phyloP scores from a whole-genome alignment of 2,329 filamentous ascomycete genomes.

The Penicillium hordei region DNA sequence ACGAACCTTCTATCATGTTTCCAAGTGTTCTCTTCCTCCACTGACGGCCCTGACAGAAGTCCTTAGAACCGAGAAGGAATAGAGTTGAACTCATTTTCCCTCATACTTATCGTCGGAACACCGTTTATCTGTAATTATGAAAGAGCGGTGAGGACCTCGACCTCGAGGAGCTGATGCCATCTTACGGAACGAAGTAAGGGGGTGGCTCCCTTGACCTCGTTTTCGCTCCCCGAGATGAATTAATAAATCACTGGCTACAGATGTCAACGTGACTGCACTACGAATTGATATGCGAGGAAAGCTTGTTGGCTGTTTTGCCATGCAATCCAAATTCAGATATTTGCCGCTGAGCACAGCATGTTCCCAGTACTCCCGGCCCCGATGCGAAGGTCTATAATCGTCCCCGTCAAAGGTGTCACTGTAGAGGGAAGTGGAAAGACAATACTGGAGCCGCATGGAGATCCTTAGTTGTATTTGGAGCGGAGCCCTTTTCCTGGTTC shows the following conservation, averaged over 20 bases:
- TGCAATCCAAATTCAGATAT: constrained; percentile 4
- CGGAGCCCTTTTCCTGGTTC: neutral
- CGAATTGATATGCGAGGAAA: constrained; percentile 6
- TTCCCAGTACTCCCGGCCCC: neutral
- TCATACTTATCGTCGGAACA: neutral
- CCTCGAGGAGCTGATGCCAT: constrained; percentile 18
- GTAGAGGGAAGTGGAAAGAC: neutral
- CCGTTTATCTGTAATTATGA: constrained; percentile 1
- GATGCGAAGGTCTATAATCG: neutral
- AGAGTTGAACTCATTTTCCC: neutral
- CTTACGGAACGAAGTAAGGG: constrained; percentile 23
- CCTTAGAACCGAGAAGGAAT: neutral
- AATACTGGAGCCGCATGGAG: constrained; percentile 8
- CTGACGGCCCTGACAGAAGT: neutral
- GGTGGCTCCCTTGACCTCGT: constrained; percentile 10
- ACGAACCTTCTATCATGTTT: constrained; percentile 1
- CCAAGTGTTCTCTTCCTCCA: neutral
- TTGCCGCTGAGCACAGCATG: neutral
- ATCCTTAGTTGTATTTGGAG: neutral
- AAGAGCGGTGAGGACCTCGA: constrained; percentile 23
- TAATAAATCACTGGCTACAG: neutral
- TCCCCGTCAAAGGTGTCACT: neutral
- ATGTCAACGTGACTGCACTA: neutral
- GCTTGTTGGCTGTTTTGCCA: constrained; percentile 2
- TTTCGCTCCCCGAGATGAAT: neutral